phyloP scores from a whole-genome alignment of 495 filamentous ascomycete genomes.

The Filosporella fistucella region DNA sequence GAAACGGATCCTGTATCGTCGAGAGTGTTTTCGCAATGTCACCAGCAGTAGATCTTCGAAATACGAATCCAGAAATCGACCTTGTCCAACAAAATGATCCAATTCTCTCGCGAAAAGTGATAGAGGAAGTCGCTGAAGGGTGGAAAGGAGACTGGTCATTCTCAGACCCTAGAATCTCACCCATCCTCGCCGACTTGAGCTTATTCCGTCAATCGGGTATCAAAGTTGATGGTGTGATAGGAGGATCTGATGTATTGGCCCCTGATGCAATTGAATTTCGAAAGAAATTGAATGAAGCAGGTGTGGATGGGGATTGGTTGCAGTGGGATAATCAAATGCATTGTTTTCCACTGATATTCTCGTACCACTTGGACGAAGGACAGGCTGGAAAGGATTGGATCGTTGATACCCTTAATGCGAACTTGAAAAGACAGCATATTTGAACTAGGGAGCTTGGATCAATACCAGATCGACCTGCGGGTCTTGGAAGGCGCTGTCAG shows the following conservation, averaged over 20 bases:
- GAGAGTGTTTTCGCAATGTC: constrained; percentile 30
- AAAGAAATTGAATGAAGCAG: constrained; percentile 24
- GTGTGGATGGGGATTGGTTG: not conserved
- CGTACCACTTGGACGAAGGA: constrained; percentile 30
- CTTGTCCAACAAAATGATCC: constrained; percentile 29
- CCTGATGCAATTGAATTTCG: constrained; percentile 33
- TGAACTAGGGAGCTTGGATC: too few relatives aligned
- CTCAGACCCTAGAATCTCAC: constrained; percentile 9
- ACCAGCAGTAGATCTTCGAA: constrained; percentile 33
- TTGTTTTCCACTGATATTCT: constrained; percentile 35
- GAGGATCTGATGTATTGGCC: constrained; percentile 31
- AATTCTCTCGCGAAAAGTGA: constrained; percentile 27
- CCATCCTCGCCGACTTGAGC: constrained; percentile 6
- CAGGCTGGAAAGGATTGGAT: constrained; percentile 34
- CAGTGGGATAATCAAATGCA: constrained; percentile 43
- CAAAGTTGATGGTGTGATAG: constrained; percentile 31
- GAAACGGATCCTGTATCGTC: constrained; percentile 1
- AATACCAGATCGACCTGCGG: too few relatives aligned
- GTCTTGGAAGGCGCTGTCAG: too few relatives aligned
- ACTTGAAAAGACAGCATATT: not conserved
- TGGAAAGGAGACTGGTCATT: constrained; percentile 29
- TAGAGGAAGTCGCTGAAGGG: constrained; percentile 26
- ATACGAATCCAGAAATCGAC: constrained; percentile 31
- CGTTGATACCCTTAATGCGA: constrained; percentile 25
- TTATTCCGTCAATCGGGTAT: constrained; percentile 22